Evolutionary conservation across 2,329 filamentous ascomycete species (phyloP), one percentile per base, ranked within the genome.

Genomic region (Phialophora expanda): DNA sequence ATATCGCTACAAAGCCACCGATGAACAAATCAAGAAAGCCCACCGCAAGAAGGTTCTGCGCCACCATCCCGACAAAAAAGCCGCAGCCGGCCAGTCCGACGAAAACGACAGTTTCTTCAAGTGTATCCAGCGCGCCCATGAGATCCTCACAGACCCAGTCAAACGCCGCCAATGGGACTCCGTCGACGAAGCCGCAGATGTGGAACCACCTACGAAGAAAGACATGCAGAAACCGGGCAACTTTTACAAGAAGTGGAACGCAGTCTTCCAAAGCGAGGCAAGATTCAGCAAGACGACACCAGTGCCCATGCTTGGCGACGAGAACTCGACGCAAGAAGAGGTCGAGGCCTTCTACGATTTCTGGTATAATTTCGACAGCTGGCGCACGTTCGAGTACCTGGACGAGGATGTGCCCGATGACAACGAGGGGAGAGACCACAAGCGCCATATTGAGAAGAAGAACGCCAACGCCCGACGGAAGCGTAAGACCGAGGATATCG

Each of bases 31-130:
- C 85, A 98, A 97, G 86, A 91, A 92, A 74, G 95, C 96, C 73
- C 94, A 99, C 84, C 92, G 95, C 84, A 97, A 96, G 88, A 99
- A 99, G 90, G 95, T 99, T 71, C 90, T 99, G 72, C 94, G 93
- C 83, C 95, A 99, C 80, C 95, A 99, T 81, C 95, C 95, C 69
- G 95, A 99, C 80, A 99, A 99, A 89, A 96, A 96, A 84, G 95
- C 96, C 17, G 95, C 95, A 30, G 87, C 89, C 56, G 95, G 95
- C 68, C 86, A 87, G 74, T 86, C 87, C 73, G 93, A 98, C 75
- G 94, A 82, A 74, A 80, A 97, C 80, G 95, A 99, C 80, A 92
- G 91, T 79, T 99, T 99, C 86, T 99, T 99, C 90, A 99, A 99
- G 87, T 99, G 96, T 81, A 99, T 99, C 79, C 96, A 99, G 79